Base-by-base conservation (phyloP, 768 basidiomycete species). In the Tylopilus rubrobrunneus region DNA sequence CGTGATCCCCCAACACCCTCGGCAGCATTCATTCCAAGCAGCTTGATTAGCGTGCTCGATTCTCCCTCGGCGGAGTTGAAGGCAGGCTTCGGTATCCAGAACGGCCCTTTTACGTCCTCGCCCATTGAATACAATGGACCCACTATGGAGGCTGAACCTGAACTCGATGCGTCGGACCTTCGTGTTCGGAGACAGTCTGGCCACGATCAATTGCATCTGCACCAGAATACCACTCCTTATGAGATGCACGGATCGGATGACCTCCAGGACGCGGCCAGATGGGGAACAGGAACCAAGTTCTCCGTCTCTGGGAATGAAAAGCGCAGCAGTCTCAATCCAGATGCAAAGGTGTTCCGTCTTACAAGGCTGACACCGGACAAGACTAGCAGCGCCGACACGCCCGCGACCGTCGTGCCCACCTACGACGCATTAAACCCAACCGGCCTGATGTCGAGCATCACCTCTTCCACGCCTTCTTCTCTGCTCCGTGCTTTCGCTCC, bases 401-500 rank as follows among this genome's bases (percentile, higher is more conserved):
- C 67, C 25, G 21, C 43, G 19, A 23, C 55, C n/a, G 49, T 47
- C 19, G 44, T 37, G 15, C 51, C 58, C 28, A 59, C 73, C 7
- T 84, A 76, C 60, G 84, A 84, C 56, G 79, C 79, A 17, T 72
- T 86, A 34, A 84, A 85, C 61, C 84, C 85, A 10, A 83, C 77
- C 41, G 82, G 84, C n/a, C 70, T 80, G 45, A 57, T 72, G 42
- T 55, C 76, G 5, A 66, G 73, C 45, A 40, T 59, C 1, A 60
- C 75, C 1, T 65, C 77, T 3, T 77, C 82, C 5, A 74, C 78
- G 10, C 78, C 66, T 45, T 75, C 71, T 44, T 79, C 78, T 29
- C 70, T 83, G 21, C 74, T 89, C 53, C 89, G 87, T 63, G 91
- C 90, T 17, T 94, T 94, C 68, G 90, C 89, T 34, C 91, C 90